Conservation (phyloP, 768 basidiomycete species). For the Crassisporium funariophilum region DNA sequence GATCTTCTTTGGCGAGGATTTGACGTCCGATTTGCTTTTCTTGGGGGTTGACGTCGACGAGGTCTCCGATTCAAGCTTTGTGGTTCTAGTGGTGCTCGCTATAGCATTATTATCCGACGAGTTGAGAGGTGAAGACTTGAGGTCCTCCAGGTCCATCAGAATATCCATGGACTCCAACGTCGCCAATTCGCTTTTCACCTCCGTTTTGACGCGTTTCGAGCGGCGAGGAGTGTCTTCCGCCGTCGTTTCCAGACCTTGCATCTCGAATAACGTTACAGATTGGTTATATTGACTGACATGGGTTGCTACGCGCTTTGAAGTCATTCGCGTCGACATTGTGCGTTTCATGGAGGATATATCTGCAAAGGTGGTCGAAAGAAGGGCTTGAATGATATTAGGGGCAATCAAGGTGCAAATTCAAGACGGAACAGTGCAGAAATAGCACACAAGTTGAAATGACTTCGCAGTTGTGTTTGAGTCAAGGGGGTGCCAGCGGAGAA, state of each 20-base stretch:
- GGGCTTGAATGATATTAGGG: too few species aligned
- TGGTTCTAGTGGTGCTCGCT: not conserved
- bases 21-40: constrained; percentile 22
- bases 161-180: not conserved
- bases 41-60: constrained; percentile 33
- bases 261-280: constrained; percentile 17
- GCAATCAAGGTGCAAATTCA: too few species aligned
- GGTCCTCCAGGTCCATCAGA: constrained; percentile 22
- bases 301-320: constrained; percentile 1
- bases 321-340: not conserved
- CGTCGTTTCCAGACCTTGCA: not conserved
- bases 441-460: too few species aligned
- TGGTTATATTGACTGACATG: constrained; percentile 16
- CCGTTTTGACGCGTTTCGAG: constrained; percentile 22
- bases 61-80: constrained; percentile 10
- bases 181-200: constrained; percentile 10
- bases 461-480: too few species aligned
- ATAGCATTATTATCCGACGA: constrained; percentile 10
- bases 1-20: constrained; percentile 47
- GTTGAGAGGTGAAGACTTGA: constrained; percentile 12
- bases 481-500: too few species aligned
- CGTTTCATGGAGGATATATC: constrained; percentile 10
- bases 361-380: too few species aligned
- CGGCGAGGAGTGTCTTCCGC: constrained; percentile 16
- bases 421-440: too few species aligned